Conservation (phyloP, 2,329 filamentous ascomycete species). For the Pyrenophora graminea region DNA sequence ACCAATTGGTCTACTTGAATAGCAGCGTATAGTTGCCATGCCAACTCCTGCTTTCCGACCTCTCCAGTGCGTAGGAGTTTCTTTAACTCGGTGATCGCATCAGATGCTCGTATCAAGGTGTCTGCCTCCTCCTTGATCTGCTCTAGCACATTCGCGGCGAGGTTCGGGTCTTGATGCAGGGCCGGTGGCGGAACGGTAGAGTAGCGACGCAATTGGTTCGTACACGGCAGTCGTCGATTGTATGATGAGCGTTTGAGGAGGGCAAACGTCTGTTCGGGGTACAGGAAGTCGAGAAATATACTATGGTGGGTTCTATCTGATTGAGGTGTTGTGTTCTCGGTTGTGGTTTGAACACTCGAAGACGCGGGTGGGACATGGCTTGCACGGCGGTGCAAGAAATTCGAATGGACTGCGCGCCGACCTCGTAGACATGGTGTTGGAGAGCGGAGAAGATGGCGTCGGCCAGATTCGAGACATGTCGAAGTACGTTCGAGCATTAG, state of each 20-base stretch:
- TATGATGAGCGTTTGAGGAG: constrained; percentile 39
- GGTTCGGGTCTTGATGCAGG: constrained; percentile 7
- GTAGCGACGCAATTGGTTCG: constrained; percentile 31
- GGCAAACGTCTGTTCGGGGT: constrained; percentile 51
- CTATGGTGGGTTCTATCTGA: constrained; percentile 10
- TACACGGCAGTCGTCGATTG: constrained; percentile 28
- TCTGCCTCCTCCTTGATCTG: constrained; percentile 27
- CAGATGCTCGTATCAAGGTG: constrained; percentile 18
- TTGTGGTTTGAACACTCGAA: constrained; percentile 7
- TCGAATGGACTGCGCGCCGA: constrained; percentile 58
- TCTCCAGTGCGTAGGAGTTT: constrained; percentile 19
- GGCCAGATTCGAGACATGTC: constrained; percentile 62
- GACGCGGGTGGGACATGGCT: constrained; percentile 47
- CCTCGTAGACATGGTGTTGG: constrained; percentile 46
- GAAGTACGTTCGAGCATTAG: constrained; percentile 64
- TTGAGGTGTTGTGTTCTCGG: constrained; percentile 10
- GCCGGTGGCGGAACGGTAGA: constrained; percentile 27
- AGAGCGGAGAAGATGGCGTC: constrained; percentile 55
- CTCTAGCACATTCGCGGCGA: constrained; percentile 12
- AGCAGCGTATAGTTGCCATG: constrained; percentile 45
- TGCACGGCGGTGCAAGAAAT: constrained; percentile 62
- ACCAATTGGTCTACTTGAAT: constrained; percentile 19
- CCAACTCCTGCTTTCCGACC: constrained; percentile 34
- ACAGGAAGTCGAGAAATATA: constrained; percentile 53
- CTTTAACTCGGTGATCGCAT: constrained; percentile 25